Evolutionary conservation across 768 basidiomycete species (phyloP), one percentile per base, ranked within the genome.

Genomic region (Filobasidium floriforme): DNA sequence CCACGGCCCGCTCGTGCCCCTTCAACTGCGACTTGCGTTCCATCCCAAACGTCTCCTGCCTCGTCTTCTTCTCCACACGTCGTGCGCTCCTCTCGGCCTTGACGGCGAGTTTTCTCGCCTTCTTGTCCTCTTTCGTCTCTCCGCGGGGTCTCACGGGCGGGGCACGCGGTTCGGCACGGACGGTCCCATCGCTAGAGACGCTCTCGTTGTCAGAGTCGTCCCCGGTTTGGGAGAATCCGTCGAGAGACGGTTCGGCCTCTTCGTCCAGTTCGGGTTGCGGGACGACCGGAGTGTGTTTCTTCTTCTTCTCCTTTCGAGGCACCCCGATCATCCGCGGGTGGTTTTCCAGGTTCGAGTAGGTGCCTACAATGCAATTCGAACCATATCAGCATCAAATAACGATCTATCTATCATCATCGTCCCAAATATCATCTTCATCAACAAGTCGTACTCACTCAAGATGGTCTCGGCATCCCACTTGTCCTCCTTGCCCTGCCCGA

Each of bases 381-480:
- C 14, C 22, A 52, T 60, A 15, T 32, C 32, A 37, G 32, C 32
- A 37, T 37, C 32, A 37, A 9, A n/a, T n/a, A n/a, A n/a, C n/a
- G n/a, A n/a, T n/a, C n/a, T n/a, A 61, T 43, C 40, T 12, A 12
- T 55, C 52, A 52, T 29, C 51, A 28, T 40, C 46, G 51, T 18
- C 37, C 7, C 26, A 4, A 15, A 1, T 0, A 22, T 46, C 32
- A 57, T 41, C 22, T 29, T 11, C 57, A 51, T n/a, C 28, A 61
- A 37, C 32, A 37, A 37, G 4, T 3, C 46, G 22, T 19, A 83
- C 89, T 77, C 77, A 94, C 94, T 87, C 1, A 99, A 81, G 44
- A 99, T 89, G 1, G 92, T 96, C 78, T 99, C 93, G 68, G 90
- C 93, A 75, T 99, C 96, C 96, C 96, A 99, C 66, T 79, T 76